Conservation (phyloP, 345 rosid genomes). For the Bretschneidera sinensis region DNA sequence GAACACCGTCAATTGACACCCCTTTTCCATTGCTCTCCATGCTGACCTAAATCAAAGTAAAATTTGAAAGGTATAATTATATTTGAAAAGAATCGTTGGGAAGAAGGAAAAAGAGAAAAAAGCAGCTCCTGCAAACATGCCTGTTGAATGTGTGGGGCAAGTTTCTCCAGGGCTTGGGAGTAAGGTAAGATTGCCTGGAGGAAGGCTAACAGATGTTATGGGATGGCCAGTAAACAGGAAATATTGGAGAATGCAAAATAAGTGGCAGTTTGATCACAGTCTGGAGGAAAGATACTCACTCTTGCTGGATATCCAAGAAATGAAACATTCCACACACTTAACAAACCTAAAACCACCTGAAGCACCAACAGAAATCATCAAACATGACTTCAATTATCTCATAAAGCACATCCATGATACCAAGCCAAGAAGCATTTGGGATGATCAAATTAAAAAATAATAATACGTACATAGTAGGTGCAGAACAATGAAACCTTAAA, state of each 20-base stretch:
- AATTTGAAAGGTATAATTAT: slow-evolving; percentile 9
- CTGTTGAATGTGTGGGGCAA: slow-evolving; percentile 97
- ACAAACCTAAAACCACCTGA: slow-evolving; percentile 85
- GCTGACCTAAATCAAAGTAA: slow-evolving; percentile 59
- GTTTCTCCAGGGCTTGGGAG: slow-evolving; percentile 90
- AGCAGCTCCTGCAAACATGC: slow-evolving; percentile 29
- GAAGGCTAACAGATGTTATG: slow-evolving; percentile 16
- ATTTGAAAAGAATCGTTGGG: not conserved
- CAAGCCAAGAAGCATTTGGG: not conserved
- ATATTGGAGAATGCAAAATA: slow-evolving; percentile 1
- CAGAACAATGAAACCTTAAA: not conserved
- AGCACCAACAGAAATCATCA: slow-evolving; percentile 7
- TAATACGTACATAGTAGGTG: not conserved
- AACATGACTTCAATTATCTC: not conserved
- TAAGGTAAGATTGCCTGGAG: slow-evolving; percentile 91
- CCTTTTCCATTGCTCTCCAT: slow-evolving; percentile 99
- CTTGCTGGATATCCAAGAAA: slow-evolving; percentile 93
- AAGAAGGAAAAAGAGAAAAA: not conserved
- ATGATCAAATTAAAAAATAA: not conserved
- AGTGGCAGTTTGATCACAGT: slow-evolving; percentile 8
- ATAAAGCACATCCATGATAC: not conserved
- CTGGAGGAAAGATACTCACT: slow-evolving; percentile 37
- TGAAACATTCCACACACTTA: slow-evolving; percentile 92
- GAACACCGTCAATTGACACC: slow-evolving; percentile 83
- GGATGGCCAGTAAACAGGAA: slow-evolving; percentile 2